phyloP scores from a whole-genome alignment of 2,329 filamentous ascomycete species.

The Hypocreales sp. region DNA sequence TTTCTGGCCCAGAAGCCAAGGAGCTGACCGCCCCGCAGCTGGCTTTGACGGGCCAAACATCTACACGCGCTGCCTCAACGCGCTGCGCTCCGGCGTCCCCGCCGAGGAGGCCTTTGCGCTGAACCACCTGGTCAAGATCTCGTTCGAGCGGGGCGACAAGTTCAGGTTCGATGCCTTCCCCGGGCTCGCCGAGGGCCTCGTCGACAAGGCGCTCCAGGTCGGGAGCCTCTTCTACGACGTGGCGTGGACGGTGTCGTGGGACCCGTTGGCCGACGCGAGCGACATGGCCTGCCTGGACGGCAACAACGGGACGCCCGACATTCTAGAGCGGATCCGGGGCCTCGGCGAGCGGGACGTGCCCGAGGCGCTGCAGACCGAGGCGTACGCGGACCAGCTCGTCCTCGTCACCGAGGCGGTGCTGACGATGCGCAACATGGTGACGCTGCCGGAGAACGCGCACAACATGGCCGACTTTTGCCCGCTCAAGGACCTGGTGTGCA shows the following conservation, averaged over 20 bases:
- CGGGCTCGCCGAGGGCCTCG: conserved; percentile 71
- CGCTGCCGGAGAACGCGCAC: conserved; percentile 72
- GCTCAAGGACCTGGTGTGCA: conserved; percentile 68
- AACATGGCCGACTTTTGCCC: conserved; percentile 64
- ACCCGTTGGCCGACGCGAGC: conserved; percentile 33
- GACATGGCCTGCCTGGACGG: conserved; percentile 29
- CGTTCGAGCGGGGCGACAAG: conserved; percentile 85
- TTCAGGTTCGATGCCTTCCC: conserved; percentile 90
- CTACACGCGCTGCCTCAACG: conserved; percentile 74
- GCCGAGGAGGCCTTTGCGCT: conserved; percentile 85
- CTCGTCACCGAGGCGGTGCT: conserved; percentile 75
- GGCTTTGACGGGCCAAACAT: conserved; percentile 73
- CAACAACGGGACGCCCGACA: conserved; percentile 33
- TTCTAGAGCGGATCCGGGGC: conserved; percentile 51
- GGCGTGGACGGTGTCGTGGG: conserved; percentile 65
- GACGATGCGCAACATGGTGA: conserved; percentile 91
- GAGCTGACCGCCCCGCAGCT: conserved; percentile 13
- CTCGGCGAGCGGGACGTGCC: conserved; percentile 44
- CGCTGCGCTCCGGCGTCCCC: conserved; percentile 63
- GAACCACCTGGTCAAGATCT: conserved; percentile 90
- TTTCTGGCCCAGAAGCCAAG: too few relatives aligned
- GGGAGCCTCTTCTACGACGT: conserved; percentile 69
- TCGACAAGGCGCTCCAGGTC: conserved; percentile 70
- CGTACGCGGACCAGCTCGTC: conserved; percentile 55
- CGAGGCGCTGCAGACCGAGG: conserved; percentile 56